Evolutionary conservation across 2,329 filamentous ascomycete species (phyloP), one percentile per base, ranked within the genome.

Genomic region (Calonectria naviculata): DNA sequence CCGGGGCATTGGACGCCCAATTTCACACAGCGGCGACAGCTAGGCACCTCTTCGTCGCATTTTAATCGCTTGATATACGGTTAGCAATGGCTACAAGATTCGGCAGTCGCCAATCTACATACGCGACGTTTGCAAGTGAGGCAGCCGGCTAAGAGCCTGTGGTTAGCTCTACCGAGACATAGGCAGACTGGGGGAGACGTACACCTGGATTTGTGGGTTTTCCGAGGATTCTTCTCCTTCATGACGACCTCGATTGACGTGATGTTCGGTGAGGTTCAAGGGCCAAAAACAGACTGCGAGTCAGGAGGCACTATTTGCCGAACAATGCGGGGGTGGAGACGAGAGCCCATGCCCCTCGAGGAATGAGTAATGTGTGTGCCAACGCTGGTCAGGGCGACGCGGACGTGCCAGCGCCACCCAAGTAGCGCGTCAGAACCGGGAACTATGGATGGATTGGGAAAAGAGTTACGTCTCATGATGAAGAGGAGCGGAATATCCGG

Each of bases 31-130:
- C 75, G 73, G 0, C 24, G 15, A 29, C 75, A 77, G 10, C 34
- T 56, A 1, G 75, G 75, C 8, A 70, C 31, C 9, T 36, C 8
- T 34, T 77, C 75, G 34, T 77, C 75, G 5, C 75, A 76, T 60
- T 77, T 77, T 15, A 76, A 19, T 3, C 65, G 70, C 71, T 76
- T 3, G 4, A 24, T 1, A 24, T 1, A 5, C 17, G 13, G 17
- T 74, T 8, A 70, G 71, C 12, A 34, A 31, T 7, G 0, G 15
- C 4, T 12, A 15, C 10, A 15, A 9, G 31, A 62, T 21, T n/a
- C n/a, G n/a, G 12, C 28, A 9, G 21, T 19, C 3, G 8, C 5
- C 19, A 10, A 21, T 24, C 10, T n/a, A 61, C 72, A 44, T 46
- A 74, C 72, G 4, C 72, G 70, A 24, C 44, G 52, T 46, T 74